Percentiles rank a stretch among this genome's conserved stretches.
Evolutionary conservation across 805 yeast genomes (phyloP).

Genomic region (Wickerhamomyces alni): DNA sequence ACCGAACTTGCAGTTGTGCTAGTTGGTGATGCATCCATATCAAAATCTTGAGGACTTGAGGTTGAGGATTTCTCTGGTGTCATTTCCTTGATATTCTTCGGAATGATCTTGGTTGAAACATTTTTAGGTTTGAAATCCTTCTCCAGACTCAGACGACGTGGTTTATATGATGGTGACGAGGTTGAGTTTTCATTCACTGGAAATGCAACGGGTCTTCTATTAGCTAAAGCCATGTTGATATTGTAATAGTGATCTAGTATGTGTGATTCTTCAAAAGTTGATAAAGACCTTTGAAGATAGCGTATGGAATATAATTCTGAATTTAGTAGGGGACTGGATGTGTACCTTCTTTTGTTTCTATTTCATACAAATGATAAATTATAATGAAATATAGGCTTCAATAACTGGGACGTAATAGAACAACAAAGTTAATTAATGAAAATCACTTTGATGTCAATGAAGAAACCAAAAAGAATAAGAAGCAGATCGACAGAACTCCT

Average conservation of each 20-base stretch:
- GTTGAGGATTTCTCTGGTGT: constrained; percentile 21
- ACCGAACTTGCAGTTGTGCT: constrained; percentile 15
- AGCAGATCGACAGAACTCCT: not conserved
- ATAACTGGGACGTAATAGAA: too few relatives aligned
- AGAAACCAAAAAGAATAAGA: not conserved
- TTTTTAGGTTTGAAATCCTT: constrained; percentile 9
- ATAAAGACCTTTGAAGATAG: constrained; percentile 23
- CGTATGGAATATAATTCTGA: not conserved
- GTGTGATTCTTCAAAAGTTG: constrained; percentile 17
- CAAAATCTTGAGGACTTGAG: constrained; percentile 19
- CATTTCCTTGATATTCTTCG: constrained; percentile 16
- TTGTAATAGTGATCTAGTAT: not conserved
- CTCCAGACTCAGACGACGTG: constrained; percentile 24
- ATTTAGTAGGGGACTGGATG: not conserved
- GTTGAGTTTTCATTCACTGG: constrained; percentile 30
- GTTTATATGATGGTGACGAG: constrained; percentile 24
- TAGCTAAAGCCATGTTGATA: constrained; percentile 52
- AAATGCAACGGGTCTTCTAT: constrained; percentile 56
- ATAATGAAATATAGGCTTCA: too few relatives aligned
- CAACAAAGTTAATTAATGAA: not conserved
- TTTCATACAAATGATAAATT: too few relatives aligned
- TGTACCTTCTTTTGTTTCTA: too few relatives aligned
- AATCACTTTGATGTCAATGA: not conserved
- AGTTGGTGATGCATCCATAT: constrained; percentile 21
- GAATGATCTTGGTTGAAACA: constrained; percentile 6